Percentiles rank a stretch among this genome's conserved stretches.
These are phyloP conservation scores for Apiospora rasikravindrae DNA, from an alignment of 2,329 filamentous ascomycete genomes.

Conservation along the genomic window DNA sequence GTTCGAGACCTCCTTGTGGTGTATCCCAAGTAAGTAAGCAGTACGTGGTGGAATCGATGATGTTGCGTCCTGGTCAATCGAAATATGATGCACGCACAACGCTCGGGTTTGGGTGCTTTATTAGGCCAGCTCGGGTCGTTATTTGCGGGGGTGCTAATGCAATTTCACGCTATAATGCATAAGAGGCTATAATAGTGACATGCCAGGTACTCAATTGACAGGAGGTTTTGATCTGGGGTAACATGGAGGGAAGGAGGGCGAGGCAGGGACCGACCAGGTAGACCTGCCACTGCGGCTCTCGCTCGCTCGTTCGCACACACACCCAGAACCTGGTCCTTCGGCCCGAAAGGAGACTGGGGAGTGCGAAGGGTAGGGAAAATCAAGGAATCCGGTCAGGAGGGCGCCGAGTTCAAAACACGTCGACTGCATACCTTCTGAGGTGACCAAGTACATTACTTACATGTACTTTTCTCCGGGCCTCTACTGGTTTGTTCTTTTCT, in stretches of 20 bases:
- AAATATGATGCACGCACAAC: conserved; percentile 9
- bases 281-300: neutral
- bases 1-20: neutral
- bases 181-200: neutral
- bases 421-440: no score
- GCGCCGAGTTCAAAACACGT: no score
- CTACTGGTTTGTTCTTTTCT: neutral
- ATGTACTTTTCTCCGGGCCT: neutral
- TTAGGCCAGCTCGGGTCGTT: neutral
- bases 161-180: neutral
- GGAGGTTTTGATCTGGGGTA: conserved; percentile 8
- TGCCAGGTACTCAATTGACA: conserved; percentile 4
- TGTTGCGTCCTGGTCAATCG: conserved; percentile 10
- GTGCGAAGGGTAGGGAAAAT: neutral
- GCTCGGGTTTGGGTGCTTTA: conserved; percentile 4
- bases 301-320: neutral
- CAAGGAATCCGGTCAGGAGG: neutral
- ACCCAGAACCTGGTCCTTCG: neutral
- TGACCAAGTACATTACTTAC: no score
- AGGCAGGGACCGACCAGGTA: conserved; percentile 9
- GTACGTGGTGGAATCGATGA: conserved; percentile 9
- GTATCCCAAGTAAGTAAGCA: conserved; percentile 13
- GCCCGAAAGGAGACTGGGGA: conserved; percentile 6
- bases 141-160: neutral
- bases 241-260: conserved; percentile 1